A percentile compares a stretch with the other conserved stretches of the same genome.
Evolutionary conservation across 1,284 basidiomycete species (phyloP).

Genomic region (Papiliotrema terrestris): DNA sequence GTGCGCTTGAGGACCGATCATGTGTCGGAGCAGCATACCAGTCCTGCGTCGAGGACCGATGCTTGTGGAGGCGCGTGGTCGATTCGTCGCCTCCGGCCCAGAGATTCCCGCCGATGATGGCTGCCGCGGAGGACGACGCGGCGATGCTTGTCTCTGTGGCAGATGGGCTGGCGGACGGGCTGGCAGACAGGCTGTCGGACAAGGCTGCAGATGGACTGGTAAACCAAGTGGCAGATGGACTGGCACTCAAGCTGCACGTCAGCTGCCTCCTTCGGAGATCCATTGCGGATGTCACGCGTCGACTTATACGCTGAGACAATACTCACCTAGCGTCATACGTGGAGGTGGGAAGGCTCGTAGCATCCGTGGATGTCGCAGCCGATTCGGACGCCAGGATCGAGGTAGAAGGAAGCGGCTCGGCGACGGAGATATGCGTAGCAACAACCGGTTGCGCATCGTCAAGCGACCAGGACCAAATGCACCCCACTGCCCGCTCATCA

Average conservation of each 20-base stretch:
- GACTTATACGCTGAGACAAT: conserved; percentile 5
- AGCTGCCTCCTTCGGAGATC: too few species aligned
- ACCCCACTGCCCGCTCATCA: conserved; percentile 23
- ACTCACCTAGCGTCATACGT: neutral
- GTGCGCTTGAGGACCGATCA: neutral
- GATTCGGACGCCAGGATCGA: neutral
- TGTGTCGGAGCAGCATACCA: neutral
- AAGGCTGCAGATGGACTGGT: too few species aligned
- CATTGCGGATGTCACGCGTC: neutral
- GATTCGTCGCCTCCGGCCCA: too few species aligned
- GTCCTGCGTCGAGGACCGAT: neutral
- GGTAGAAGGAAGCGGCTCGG: conserved; percentile 4
- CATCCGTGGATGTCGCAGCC: neutral
- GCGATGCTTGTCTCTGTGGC: too few species aligned
- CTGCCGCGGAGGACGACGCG: too few species aligned
- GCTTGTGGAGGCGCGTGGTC: too few species aligned
- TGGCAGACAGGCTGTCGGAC: too few species aligned
- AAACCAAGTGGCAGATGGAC: too few species aligned
- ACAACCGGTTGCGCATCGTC: neutral
- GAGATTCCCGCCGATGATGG: too few species aligned
- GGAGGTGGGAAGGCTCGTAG: neutral
- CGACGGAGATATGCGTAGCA: neutral
- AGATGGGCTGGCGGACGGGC: too few species aligned
- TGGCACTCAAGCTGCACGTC: too few species aligned
- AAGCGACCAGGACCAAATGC: conserved; percentile 35